A percentile compares a stretch with the other conserved stretches of the same genome.
phyloP scores from a whole-genome alignment of 495 filamentous ascomycete genomes.

The Letharia columbiana region DNA sequence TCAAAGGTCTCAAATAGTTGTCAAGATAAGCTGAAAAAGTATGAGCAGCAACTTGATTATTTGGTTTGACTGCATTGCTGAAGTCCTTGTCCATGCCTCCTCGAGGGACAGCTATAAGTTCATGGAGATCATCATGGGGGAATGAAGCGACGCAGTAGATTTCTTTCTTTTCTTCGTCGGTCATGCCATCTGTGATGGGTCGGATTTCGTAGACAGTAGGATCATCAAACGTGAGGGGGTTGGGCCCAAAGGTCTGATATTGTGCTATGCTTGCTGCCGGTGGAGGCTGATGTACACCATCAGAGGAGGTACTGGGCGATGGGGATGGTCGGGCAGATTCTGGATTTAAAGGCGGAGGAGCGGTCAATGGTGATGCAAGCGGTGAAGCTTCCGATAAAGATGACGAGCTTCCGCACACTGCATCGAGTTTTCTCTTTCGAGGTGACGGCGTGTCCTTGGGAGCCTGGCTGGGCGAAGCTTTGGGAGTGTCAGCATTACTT shows the following conservation, averaged over 20 bases:
- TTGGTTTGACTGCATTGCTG: slow-evolving; percentile 75
- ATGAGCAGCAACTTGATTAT: slow-evolving; percentile 82
- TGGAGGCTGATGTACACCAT: slow-evolving; percentile 63
- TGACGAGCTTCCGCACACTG: slow-evolving; percentile 55
- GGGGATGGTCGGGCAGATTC: slow-evolving; percentile 44
- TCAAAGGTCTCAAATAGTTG: slow-evolving; percentile 80
- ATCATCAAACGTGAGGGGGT: slow-evolving; percentile 85
- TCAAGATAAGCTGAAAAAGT: slow-evolving; percentile 86
- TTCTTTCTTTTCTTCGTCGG: slow-evolving; percentile 69
- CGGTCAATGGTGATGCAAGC: slow-evolving; percentile 40
- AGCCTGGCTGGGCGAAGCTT: slow-evolving; percentile 19
- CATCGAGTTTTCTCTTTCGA: slow-evolving; percentile 41
- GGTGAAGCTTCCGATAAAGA: slow-evolving; percentile 51
- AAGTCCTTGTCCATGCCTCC: slow-evolving; percentile 84
- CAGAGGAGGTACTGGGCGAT: slow-evolving; percentile 52
- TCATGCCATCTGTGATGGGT: slow-evolving; percentile 60
- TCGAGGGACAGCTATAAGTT: slow-evolving; percentile 60
- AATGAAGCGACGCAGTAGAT: slow-evolving; percentile 83
- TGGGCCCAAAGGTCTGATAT: slow-evolving; percentile 77
- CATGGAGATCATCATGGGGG: slow-evolving; percentile 66
- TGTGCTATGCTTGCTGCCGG: slow-evolving; percentile 67
- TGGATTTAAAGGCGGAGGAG: slow-evolving; percentile 34
- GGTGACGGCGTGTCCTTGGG: slow-evolving; percentile 15
- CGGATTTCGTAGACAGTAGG: slow-evolving; percentile 92
- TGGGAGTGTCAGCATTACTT: slow-evolving; percentile 1